Percentiles rank a stretch among this genome's conserved stretches.
Evolutionary conservation across 1,284 basidiomycete species (phyloP).

Genomic region (Ceratobasidium sp.): DNA sequence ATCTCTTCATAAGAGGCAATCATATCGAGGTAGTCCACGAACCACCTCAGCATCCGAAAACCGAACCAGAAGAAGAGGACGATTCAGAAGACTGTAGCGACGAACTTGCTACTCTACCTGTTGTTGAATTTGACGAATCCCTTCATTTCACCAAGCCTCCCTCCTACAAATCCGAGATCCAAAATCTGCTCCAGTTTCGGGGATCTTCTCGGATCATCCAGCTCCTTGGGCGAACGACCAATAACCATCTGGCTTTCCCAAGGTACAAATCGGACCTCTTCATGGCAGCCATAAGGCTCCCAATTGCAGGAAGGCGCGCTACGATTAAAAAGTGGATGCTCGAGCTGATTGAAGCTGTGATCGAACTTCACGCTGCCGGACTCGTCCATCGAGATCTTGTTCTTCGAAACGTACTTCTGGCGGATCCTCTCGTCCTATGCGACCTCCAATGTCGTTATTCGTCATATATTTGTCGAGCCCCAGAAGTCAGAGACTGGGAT

Average conservation of each 20-base stretch:
- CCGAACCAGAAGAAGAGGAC: no score
- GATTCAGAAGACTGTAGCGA: no score
- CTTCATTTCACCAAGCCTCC: no score
- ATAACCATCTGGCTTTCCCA: neutral
- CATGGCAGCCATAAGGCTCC: neutral
- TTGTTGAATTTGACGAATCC: no score
- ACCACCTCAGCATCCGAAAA: no score
- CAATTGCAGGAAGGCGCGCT: neutral
- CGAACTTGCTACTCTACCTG: no score
- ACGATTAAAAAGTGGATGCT: conserved; percentile 13
- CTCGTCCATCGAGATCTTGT: conserved; percentile 13
- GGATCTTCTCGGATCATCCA: neutral
- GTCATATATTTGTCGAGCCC: neutral
- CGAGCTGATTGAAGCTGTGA: conserved; percentile 2
- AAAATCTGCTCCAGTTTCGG: neutral
- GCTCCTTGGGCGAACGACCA: neutral
- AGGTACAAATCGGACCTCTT: neutral
- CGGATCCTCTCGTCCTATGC: neutral
- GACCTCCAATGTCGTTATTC: conserved; percentile 11
- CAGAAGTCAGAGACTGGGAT: neutral
- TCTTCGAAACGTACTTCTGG: neutral
- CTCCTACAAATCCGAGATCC: neutral
- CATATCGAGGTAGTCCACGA: no score
- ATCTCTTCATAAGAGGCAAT: no score
- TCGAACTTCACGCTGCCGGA: neutral